Base-by-base conservation (phyloP, 768 basidiomycete species). In the Phlegmacium glaucopus region DNA sequence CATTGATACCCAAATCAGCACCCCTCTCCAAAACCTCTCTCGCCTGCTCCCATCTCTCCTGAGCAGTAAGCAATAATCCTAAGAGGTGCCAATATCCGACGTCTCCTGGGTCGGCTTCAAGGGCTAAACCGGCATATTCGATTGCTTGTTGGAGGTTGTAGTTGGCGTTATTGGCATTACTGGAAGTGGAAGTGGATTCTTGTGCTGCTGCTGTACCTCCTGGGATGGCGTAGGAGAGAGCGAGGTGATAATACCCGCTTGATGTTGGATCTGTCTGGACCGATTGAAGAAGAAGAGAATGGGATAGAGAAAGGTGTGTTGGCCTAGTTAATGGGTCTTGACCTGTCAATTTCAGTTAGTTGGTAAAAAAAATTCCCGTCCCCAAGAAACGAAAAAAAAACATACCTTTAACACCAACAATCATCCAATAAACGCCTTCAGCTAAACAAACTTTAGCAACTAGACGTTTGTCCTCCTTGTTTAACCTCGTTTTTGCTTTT, bases 31-130 rank as follows among this genome's bases (percentile, higher is more conserved):
- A 64, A 4, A 94, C 82, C 49, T 82, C 82, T 27, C 70, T 70
- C 0, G 94, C 92, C 9, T 84, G 87, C 28, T 66, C 67, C 89
- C 90, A 91, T 54, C 92, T 83, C 52, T 87, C 90, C 25, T 74
- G 70, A 8, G 87, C 85, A 0, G 83, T 82, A n/a, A 94, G 72
- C 9, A 95, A 64, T 4, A 97, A 69, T 0, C 88, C 92, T 0
- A 97, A 75, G 12, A 97, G 77, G 65, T 97, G 95, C 94, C 94
- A 97, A 44, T 88, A 86, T 35, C 90, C 77, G 18, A 89, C 68
- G 47, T 78, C 76, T 34, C 58, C 61, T 0, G 85, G 71, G 26
- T 85, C 80, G 6, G 75, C 72, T 61, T 94, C 87, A 3, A 95
- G 81, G 1, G 93, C 88, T 4, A 71, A 58, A 6, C 85, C 82